Percentiles rank a stretch among this genome's conserved stretches.
Conservation (phyloP, 257 asterid genomes). For the Salvia miltiorrhiza region DNA sequence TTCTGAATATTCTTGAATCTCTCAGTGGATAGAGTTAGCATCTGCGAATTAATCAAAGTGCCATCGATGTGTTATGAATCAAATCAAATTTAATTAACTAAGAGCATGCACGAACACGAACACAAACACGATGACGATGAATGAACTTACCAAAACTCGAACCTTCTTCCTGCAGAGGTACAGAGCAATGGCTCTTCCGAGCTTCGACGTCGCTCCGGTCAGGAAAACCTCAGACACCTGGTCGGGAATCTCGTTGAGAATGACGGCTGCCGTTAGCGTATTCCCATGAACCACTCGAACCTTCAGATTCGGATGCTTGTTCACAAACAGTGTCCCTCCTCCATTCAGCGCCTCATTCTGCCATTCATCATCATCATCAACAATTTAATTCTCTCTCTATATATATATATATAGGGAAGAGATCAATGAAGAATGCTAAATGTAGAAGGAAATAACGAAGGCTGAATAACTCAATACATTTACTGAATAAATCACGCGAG, state of each 20-base stretch:
- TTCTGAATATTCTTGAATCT: slow-evolving; percentile 72
- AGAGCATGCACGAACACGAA: no score
- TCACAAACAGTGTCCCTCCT: slow-evolving; percentile 82
- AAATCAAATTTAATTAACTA: no score
- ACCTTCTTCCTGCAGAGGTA: slow-evolving; percentile 67
- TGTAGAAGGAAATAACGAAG: no score
- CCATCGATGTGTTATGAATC: no score
- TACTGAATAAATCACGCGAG: no score
- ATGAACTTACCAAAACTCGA: slow-evolving; percentile 54
- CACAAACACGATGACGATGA: not conserved
- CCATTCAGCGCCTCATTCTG: slow-evolving; percentile 90
- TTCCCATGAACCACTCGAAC: slow-evolving; percentile 94
- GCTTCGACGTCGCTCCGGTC: slow-evolving; percentile 93
- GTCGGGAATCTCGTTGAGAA: slow-evolving; percentile 57
- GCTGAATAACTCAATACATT: no score
- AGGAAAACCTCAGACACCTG: slow-evolving; percentile 67
- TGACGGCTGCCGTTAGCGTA: slow-evolving; percentile 91
- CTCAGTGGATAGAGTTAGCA: slow-evolving; percentile 72
- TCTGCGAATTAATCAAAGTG: slow-evolving; percentile 34
- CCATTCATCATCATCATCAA: no score
- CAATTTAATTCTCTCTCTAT: no score
- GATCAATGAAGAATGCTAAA: no score
- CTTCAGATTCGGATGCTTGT: slow-evolving; percentile 68
- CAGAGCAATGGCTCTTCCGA: slow-evolving; percentile 95
- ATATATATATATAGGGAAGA: no score